phyloP scores from a whole-genome alignment of 129 eudicot genomes.

The Mikania micrantha region DNA sequence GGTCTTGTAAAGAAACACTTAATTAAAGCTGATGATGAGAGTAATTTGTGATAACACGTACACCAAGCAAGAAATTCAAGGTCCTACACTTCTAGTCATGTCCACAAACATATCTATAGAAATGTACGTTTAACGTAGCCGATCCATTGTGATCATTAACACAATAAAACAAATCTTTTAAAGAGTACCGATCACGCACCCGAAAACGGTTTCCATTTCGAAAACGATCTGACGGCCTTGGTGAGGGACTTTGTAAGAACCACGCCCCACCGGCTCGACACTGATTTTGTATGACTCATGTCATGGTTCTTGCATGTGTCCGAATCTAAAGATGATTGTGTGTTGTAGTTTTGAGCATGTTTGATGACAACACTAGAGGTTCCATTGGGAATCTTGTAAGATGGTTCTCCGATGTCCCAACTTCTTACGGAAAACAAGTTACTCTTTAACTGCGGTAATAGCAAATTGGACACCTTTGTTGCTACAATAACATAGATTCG shows the following conservation, averaged over 20 bases:
- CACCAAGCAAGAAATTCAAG: no score
- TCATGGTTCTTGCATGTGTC: slow-evolving; percentile 4
- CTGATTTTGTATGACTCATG: background rate
- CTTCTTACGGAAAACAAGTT: slow-evolving; percentile 13
- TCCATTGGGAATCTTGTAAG: background rate
- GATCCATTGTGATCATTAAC: no score
- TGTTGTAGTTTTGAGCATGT: slow-evolving; percentile 30
- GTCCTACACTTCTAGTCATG: no score
- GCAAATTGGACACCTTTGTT: slow-evolving; percentile 23
- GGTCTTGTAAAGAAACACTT: no score
- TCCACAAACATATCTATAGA: no score
- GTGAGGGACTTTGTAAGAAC: slow-evolving; percentile 29
- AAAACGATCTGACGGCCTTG: slow-evolving; percentile 43
- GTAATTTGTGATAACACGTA: no score
- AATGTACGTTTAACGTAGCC: no score
- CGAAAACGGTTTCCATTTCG: slow-evolving; percentile 55
- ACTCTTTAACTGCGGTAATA: slow-evolving; percentile 12
- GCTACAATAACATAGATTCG: background rate
- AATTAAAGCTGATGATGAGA: no score
- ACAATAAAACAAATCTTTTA: no score
- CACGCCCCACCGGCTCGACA: slow-evolving; percentile 48
- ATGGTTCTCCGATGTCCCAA: background rate
- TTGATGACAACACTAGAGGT: background rate
- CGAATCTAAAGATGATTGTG: background rate
- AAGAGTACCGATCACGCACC: slow-evolving; percentile 34